phyloP scores from a whole-genome alignment of 768 basidiomycete species.

The Amanita fuliginea region DNA sequence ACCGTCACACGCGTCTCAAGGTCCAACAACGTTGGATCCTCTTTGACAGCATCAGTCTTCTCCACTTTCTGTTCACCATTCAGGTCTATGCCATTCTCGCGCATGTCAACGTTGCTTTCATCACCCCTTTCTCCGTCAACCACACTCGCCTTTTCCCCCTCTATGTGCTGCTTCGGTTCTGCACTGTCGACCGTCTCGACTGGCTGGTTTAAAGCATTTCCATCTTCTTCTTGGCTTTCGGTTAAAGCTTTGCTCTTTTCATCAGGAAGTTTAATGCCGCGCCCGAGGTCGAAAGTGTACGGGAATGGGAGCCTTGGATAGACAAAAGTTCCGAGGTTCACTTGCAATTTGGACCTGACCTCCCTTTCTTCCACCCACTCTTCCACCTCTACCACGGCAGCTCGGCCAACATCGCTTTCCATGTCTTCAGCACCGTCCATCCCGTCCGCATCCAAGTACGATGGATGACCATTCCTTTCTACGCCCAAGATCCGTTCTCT shows the following conservation, averaged over 20 bases:
- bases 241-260: conserved; percentile 8
- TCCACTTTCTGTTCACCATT: conserved; percentile 8
- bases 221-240: conserved; percentile 7
- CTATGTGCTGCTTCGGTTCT: conserved; percentile 11
- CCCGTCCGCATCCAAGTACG: not conserved
- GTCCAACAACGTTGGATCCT: conserved; percentile 20
- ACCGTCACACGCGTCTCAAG: conserved; percentile 39
- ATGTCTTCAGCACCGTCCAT: conserved; percentile 5
- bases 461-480: not conserved
- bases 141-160: not conserved
- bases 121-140: not conserved
- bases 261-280: conserved; percentile 13
- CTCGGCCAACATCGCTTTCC: conserved; percentile 11
- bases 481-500: not conserved
- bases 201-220: conserved; percentile 9
- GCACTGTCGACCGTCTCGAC: conserved; percentile 9
- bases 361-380: conserved; percentile 17
- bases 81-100: conserved; percentile 9
- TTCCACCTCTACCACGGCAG: conserved; percentile 5
- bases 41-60: conserved; percentile 5
- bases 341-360: conserved; percentile 16
- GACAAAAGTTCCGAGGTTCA: conserved; percentile 47
- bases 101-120: conserved; percentile 8
- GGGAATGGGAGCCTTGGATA: conserved; percentile 51
- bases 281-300: conserved; percentile 32